phyloP scores from a whole-genome alignment of 495 filamentous ascomycete species.

The Recurvomyces mirabilis region DNA sequence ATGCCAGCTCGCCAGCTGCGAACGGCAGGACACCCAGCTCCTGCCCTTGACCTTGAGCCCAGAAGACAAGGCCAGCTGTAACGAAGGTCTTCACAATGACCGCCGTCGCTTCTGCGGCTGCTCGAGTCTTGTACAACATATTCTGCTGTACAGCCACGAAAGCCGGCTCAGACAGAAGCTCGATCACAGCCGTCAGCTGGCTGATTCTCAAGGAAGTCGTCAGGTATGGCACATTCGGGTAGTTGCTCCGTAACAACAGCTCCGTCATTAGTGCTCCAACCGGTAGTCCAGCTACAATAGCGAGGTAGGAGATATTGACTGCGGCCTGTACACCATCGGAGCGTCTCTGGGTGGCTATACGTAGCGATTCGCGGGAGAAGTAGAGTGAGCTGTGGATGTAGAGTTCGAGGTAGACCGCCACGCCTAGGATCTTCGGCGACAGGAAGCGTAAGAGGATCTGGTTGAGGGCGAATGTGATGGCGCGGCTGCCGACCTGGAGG shows the following conservation, averaged over 20 bases:
- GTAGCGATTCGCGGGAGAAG: conserved; percentile 79
- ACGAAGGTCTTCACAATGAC: conserved; percentile 63
- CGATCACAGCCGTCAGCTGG: conserved; percentile 61
- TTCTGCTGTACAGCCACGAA: conserved; percentile 76
- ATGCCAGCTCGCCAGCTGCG: conserved; percentile 73
- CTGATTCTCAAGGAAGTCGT: conserved; percentile 54
- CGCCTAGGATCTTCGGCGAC: conserved; percentile 69
- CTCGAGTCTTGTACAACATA: conserved; percentile 67
- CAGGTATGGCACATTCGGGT: conserved; percentile 53
- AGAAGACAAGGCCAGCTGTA: conserved; percentile 55
- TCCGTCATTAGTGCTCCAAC: conserved; percentile 49
- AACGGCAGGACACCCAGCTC: conserved; percentile 75
- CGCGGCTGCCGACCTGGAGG: conserved; percentile 71
- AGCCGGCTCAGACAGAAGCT: conserved; percentile 71
- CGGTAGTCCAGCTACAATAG: conserved; percentile 56
- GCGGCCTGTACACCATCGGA: conserved; percentile 48
- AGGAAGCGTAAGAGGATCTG: conserved; percentile 78
- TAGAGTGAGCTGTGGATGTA: conserved; percentile 80
- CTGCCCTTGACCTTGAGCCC: conserved; percentile 36
- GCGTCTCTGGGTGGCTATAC: conserved; percentile 77
- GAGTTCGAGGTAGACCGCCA: conserved; percentile 81
- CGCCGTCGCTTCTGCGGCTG: conserved; percentile 65
- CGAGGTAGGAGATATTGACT: conserved; percentile 78
- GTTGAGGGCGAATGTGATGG: conserved; percentile 81
- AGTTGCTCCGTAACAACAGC: conserved; percentile 47